Conservation (phyloP, 352 stramenopile species). For the Globisporangium nunn region DNA sequence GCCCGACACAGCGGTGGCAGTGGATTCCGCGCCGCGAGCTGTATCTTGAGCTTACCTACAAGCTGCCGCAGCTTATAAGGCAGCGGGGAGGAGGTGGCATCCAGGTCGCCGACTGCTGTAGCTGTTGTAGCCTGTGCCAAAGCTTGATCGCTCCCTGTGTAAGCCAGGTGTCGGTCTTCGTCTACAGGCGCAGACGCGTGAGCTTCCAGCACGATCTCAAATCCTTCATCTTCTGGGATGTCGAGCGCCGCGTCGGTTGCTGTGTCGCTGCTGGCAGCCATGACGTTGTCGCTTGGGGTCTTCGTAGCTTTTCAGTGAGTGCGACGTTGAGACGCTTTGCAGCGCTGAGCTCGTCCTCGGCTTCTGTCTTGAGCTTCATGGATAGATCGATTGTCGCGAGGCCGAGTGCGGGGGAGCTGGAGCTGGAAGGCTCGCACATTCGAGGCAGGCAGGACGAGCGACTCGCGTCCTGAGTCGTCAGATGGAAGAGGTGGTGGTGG, state of each 20-base stretch:
- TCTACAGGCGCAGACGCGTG: neutral
- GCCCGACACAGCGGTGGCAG: slow-evolving; percentile 8
- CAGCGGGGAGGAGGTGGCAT: neutral
- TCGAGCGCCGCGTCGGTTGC: neutral
- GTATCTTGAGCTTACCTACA: slow-evolving; percentile 11
- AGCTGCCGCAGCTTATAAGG: slow-evolving; percentile 1
- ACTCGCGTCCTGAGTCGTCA: too few species aligned
- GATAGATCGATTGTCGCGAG: too few species aligned
- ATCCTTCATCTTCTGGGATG: slow-evolving; percentile 6
- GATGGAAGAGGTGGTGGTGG: too few species aligned
- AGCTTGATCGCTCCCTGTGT: neutral
- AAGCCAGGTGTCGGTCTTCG: neutral
- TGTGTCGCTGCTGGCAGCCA: neutral
- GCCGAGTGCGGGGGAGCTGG: too few species aligned
- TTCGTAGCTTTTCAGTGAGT: neutral
- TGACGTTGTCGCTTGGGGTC: neutral
- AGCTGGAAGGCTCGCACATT: too few species aligned
- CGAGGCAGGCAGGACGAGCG: too few species aligned
- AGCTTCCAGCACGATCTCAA: neutral
- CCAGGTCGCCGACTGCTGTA: neutral
- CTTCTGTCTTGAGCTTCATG: too few species aligned
- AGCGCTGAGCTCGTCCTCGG: too few species aligned
- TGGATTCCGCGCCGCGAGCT: slow-evolving; percentile 11
- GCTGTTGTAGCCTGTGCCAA: neutral
- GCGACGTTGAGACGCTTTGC: neutral